Evolutionary conservation across 306 rosid genomes (phyloP), one percentile per base, ranked within the genome.

Genomic region (Arachis stenosperma): DNA sequence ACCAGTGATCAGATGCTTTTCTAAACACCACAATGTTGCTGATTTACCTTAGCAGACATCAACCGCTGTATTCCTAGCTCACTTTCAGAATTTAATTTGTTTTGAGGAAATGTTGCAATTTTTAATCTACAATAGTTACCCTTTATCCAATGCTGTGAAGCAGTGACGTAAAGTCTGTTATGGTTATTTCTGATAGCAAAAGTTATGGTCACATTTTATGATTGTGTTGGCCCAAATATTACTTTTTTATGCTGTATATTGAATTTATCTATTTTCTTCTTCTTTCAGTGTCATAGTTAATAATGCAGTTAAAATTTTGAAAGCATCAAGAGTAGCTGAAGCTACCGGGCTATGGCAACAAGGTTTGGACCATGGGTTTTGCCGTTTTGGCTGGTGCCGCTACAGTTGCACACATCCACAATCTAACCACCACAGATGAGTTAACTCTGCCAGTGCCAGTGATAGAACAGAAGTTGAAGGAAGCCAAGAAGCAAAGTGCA

Each of bases 231-330:
- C 27, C 27, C 27, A 22, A 22, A 22, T 22, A 22, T 22, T 22
- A 22, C 27, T 22, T 22, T 22, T 22, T 22, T 22, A 22, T 22
- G 27, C 27, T 22, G 27, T 22, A 22, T 22, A 1, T 22, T 22
- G 27, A 22, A 22, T 22, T 22, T 22, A 22, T 22, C 27, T 40
- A 40, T 40, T 40, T 2, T 40, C 43, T 7, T 40, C 43, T 40
- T 40, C 43, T 40, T 44, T 8, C 44, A 39, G 42, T 4, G 33
- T 40, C 17, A 13, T 73, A 48, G 15, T 14, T 58, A 11, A 59
- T 41, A 43, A 77, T 42, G 66, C 60, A 42, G 39, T 69, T 64
- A 22, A 15, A 37, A 46, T 61, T 77, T 53, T 69, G 65, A 62
- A 11, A 69, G 76, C 71, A 52, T 57, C 44, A 37, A 33, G 44